These are phyloP conservation scores for Leccinum disarticulatum DNA, from an alignment of 768 basidiomycete species.

Conservation along the genomic window DNA sequence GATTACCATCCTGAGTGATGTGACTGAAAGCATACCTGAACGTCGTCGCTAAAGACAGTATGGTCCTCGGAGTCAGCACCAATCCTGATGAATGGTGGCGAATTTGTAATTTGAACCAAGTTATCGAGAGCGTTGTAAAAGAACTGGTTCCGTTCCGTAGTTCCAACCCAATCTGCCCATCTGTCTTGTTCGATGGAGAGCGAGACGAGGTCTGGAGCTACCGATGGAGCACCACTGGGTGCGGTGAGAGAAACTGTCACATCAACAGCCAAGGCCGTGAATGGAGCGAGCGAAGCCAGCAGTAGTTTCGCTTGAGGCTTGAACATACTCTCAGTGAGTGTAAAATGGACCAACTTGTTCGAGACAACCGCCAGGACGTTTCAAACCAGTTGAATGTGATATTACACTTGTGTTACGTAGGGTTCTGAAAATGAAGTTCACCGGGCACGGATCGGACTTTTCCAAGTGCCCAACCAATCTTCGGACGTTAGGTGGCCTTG, in stretches of 20 bases:
- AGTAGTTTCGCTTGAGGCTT: neutral
- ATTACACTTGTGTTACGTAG: too few relatives aligned
- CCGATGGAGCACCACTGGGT: slow-evolving; percentile 35
- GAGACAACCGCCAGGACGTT: neutral
- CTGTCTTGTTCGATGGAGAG: slow-evolving; percentile 72
- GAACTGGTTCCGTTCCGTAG: slow-evolving; percentile 50
- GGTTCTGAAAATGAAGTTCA: too few relatives aligned
- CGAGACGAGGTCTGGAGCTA: slow-evolving; percentile 52
- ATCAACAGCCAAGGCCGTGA: slow-evolving; percentile 13
- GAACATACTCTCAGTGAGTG: neutral
- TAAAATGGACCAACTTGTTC: neutral
- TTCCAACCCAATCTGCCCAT: slow-evolving; percentile 69
- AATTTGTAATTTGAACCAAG: slow-evolving; percentile 49
- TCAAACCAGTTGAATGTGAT: neutral
- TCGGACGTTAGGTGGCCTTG: too few relatives aligned
- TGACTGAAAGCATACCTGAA: slow-evolving; percentile 38
- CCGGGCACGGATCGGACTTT: too few relatives aligned
- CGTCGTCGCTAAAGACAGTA: slow-evolving; percentile 50
- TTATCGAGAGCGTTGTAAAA: slow-evolving; percentile 61
- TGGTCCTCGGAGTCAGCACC: slow-evolving; percentile 59
- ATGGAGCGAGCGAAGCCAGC: slow-evolving; percentile 2
- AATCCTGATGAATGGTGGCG: slow-evolving; percentile 57
- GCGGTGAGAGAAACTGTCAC: slow-evolving; percentile 42
- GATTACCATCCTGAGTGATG: slow-evolving; percentile 1
- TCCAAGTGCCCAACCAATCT: too few relatives aligned